Conservation (phyloP, 1,139 yeast species). For the Yamadazyma mexicana region DNA sequence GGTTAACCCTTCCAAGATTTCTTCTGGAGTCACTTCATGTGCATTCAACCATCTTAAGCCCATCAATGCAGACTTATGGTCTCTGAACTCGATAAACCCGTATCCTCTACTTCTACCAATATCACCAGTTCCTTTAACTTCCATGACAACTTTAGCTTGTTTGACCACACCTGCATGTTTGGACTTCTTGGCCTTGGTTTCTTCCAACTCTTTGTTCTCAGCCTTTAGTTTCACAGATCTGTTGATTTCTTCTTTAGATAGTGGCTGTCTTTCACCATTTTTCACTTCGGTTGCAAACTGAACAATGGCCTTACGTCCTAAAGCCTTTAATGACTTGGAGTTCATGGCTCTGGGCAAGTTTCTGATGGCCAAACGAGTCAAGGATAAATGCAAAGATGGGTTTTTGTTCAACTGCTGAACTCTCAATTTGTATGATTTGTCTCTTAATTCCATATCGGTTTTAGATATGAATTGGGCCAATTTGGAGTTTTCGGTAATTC, state of each 20-base stretch:
- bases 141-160: conserved; percentile 91
- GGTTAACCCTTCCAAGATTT: conserved; percentile 66
- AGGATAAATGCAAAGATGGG: conserved; percentile 84
- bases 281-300: conserved; percentile 93
- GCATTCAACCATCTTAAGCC: conserved; percentile 97
- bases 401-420: conserved; percentile 88
- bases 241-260: conserved; percentile 83
- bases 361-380: conserved; percentile 92
- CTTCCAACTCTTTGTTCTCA: conserved; percentile 46
- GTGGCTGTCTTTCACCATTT: conserved; percentile 72
- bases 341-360: conserved; percentile 92
- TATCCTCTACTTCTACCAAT: conserved; percentile 94
- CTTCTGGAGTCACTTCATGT: conserved; percentile 74
- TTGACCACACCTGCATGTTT: conserved; percentile 86
- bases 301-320: conserved; percentile 93
- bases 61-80: conserved; percentile 92
- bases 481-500: conserved; percentile 78
- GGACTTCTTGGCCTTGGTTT: conserved; percentile 54
- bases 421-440: conserved; percentile 81
- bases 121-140: conserved; percentile 85
- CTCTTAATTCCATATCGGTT: conserved; percentile 84
- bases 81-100: conserved; percentile 91
- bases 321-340: conserved; percentile 82
- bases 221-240: conserved; percentile 72
- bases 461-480: conserved; percentile 68